Percentiles rank a stretch among this genome's conserved stretches.
Conservation (phyloP, 805 yeast genomes). For the Saturnispora silvae region DNA sequence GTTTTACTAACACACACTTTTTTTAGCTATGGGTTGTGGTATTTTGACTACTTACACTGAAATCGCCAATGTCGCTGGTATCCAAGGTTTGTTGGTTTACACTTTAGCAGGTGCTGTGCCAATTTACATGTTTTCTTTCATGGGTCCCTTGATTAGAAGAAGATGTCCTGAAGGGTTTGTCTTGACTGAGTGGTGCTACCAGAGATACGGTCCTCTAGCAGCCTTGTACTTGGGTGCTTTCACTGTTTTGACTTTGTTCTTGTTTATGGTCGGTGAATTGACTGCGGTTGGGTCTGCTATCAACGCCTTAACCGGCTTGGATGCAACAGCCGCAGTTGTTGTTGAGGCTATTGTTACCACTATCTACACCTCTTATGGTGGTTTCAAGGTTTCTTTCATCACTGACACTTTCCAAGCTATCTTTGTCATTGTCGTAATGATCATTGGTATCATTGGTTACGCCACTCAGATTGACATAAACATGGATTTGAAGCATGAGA, state of each 20-base stretch:
- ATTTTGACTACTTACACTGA: slow-evolving; percentile 76
- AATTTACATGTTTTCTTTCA: slow-evolving; percentile 66
- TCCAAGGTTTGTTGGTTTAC: slow-evolving; percentile 80
- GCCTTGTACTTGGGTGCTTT: slow-evolving; percentile 70
- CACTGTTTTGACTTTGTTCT: slow-evolving; percentile 73
- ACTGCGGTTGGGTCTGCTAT: slow-evolving; percentile 72
- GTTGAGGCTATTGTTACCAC: slow-evolving; percentile 83
- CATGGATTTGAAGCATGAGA: slow-evolving; percentile 48
- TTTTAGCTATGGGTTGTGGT: slow-evolving; percentile 78
- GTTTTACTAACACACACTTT: too few species aligned
- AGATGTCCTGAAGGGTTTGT: slow-evolving; percentile 86
- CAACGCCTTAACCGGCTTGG: slow-evolving; percentile 63
- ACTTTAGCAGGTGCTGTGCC: slow-evolving; percentile 75
- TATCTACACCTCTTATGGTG: slow-evolving; percentile 80
- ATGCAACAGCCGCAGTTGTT: slow-evolving; percentile 71
- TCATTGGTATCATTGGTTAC: slow-evolving; percentile 70
- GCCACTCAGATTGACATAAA: slow-evolving; percentile 60
- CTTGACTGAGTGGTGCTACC: slow-evolving; percentile 88
- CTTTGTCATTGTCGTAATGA: slow-evolving; percentile 52
- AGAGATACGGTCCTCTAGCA: slow-evolving; percentile 62
- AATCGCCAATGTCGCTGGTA: slow-evolving; percentile 75
- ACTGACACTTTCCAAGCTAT: slow-evolving; percentile 84
- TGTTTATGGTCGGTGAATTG: slow-evolving; percentile 81
- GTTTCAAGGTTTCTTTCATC: slow-evolving; percentile 76
- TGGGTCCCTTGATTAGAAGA: slow-evolving; percentile 72